These are phyloP conservation scores for Chamaecyparis obtusa DNA, from an alignment of 75 land plant species.

Conservation along the genomic window DNA sequence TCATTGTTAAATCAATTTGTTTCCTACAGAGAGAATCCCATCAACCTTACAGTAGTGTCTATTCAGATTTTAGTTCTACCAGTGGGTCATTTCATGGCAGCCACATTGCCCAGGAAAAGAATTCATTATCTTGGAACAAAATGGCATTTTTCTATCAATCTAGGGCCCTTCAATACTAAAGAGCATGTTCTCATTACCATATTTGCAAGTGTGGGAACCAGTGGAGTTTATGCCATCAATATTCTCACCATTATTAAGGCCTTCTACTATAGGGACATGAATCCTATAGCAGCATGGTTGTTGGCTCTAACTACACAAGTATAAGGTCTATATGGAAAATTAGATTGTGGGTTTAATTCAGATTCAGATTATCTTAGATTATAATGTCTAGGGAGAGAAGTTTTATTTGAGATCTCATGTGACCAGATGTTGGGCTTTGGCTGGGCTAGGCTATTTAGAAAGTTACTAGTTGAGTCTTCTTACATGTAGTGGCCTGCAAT, in stretches of 20 bases:
- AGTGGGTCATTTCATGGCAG: conserved; percentile 60
- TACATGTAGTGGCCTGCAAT: conserved; percentile 89
- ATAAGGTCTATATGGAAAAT: background rate
- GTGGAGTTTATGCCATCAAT: conserved; percentile 51
- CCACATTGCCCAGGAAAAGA: conserved; percentile 22
- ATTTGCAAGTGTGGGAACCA: conserved; percentile 61
- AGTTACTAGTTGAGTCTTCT: conserved; percentile 57
- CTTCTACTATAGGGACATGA: conserved; percentile 45
- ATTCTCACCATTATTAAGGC: conserved; percentile 67
- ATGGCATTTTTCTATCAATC: conserved; percentile 59
- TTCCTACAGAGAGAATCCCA: conserved; percentile 29
- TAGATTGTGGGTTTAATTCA: background rate
- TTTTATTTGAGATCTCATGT: background rate
- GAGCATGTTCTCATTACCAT: conserved; percentile 86
- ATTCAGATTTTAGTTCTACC: conserved; percentile 51
- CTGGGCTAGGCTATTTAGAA: conserved; percentile 66
- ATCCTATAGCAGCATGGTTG: conserved; percentile 32
- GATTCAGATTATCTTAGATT: too few species aligned
- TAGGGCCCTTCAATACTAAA: conserved; percentile 77
- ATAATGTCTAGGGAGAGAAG: background rate
- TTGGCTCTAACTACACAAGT: conserved; percentile 40
- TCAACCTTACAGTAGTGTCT: conserved; percentile 32
- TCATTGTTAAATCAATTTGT: conserved; percentile 54
- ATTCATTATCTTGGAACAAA: conserved; percentile 17
- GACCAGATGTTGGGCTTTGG: conserved; percentile 76